Evolutionary conservation across 352 stramenopile species (phyloP), one percentile per base, ranked within the genome.

Genomic region (Phytophthora pluvialis): DNA sequence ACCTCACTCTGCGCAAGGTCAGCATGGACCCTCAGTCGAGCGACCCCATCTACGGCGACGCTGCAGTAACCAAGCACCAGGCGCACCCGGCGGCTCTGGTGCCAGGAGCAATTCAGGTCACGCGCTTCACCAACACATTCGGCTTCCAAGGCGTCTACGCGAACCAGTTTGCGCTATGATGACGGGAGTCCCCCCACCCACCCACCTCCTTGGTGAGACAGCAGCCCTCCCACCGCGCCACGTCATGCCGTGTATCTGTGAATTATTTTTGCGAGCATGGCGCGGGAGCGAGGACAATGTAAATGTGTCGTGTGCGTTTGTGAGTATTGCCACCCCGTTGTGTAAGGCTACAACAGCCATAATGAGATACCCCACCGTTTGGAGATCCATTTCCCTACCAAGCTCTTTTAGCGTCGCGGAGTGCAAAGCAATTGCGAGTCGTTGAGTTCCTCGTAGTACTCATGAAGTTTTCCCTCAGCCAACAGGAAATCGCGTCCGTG

Each of bases 1-100:
- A 84, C 26, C 68, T 83, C 12, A 67, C 71, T 13, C 68, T 93
- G 49, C 74, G 81, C 60, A 89, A 88, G 60, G 51, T 72, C 26
- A 73, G 39, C 45, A 46, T 77, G 44, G 52, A 64, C 5, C 36
- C 46, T 32, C 42, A 60, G 5, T 16, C 35, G 4, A 61, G 51
- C 28, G 66, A 70, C 33, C 48, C 60, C 5, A 49, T 61, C 8
- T 56, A 63, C 36, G 56, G 29, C 11, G 45, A 66, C 35, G 42
- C 46, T 4, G 21, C 28, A 1, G 10, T 60, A 3, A 44, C 46
- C 3, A 78, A 81, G 38, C 49, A 64, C 33, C 57, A 63, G 25
- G 21, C 51, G n/a, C 45, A 75, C 16, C 44, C 65, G 15, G 33
- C n/a, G 10, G 31, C 68, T 38, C 33, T 76, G 12, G 18, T 69